Conservation (phyloP, 2,329 filamentous ascomycete species). For the Lizonia empirigonia region DNA sequence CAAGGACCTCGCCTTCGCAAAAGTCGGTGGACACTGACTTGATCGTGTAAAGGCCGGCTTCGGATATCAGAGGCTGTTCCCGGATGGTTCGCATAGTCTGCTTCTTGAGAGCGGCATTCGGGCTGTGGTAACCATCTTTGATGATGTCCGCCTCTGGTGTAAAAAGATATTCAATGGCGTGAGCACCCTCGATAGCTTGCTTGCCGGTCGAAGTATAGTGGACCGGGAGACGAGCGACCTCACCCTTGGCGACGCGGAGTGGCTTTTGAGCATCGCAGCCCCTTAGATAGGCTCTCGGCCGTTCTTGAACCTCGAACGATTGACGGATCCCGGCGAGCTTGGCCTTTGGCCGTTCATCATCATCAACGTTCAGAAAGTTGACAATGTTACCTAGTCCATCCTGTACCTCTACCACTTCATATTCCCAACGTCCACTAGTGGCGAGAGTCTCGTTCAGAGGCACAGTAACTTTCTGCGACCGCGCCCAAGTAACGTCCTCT, state of each 20-base stretch:
- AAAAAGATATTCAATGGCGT: constrained; percentile 81
- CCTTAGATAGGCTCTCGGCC: constrained; percentile 72
- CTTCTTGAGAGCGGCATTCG: constrained; percentile 62
- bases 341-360: constrained; percentile 66
- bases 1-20: constrained; percentile 86
- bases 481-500: constrained; percentile 81
- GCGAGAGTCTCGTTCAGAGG: constrained; percentile 89
- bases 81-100: constrained; percentile 66
- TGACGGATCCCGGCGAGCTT: constrained; percentile 71
- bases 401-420: constrained; percentile 87
- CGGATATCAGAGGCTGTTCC: constrained; percentile 71
- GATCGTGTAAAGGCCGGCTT: constrained; percentile 85
- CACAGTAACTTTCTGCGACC: constrained; percentile 74
- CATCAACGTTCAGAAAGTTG: constrained; percentile 69
- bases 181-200: constrained; percentile 64
- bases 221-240: constrained; percentile 70
- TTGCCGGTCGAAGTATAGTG: constrained; percentile 68
- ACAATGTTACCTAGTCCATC: constrained; percentile 89
- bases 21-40: constrained; percentile 78
- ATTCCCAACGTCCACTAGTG: constrained; percentile 80
- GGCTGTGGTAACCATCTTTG: constrained; percentile 69
- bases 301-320: constrained; percentile 82
- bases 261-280: constrained; percentile 81
- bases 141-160: constrained; percentile 73
- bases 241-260: constrained; percentile 80